Evolutionary conservation across 768 basidiomycete genomes (phyloP), one percentile per base, ranked within the genome.

Genomic region (Amylocystis lapponica): DNA sequence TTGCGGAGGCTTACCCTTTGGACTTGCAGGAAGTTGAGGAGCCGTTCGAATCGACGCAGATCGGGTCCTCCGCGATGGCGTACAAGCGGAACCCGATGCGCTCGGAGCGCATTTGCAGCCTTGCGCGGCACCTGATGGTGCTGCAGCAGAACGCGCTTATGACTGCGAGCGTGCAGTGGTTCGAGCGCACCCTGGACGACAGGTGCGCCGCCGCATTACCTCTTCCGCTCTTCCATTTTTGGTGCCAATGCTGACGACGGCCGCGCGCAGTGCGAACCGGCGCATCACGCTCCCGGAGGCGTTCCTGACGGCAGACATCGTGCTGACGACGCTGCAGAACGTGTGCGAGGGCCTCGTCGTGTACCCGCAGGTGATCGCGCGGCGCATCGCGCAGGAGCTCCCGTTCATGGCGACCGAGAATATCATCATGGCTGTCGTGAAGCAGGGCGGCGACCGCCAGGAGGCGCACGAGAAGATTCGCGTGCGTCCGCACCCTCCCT

Each of bases 351-450:
- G 95, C 0, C 76, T 99, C n/a, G 93, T 98, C n/a, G 94, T 99
- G 43, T 98, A 98, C 64, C 96, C 96, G 9, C 84, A 79, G 61
- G 95, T 99, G 48, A 98, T 99, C 51, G 89, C 76, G 9, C 80
- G 92, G 31, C 82, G 91, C 27, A 94, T 99, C 62, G 65, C 81
- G 3, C 90, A 97, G 63, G 96, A 99, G 63, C 75, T 99, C 26
- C 96, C 96, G 1, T 98, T 98, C 76, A 98, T 99, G 96, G 93
- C 95, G 4, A 99, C 96, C 2, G 96, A 99, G 66, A 99, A 99
- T 64, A 77, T 99, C 66, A 98, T 98, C 67, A 98, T 99, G 96
- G 92, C 92, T 2, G 79, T 99, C 32, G 96, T 98, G 49, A 96
- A 89, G 66, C 81, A 78, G 37, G 91, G 91, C 17, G 95, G 94